A percentile compares a stretch with the other conserved stretches of the same genome.
Evolutionary conservation across 805 yeast species (phyloP).

Genomic region (Pachysolen tannophilus): DNA sequence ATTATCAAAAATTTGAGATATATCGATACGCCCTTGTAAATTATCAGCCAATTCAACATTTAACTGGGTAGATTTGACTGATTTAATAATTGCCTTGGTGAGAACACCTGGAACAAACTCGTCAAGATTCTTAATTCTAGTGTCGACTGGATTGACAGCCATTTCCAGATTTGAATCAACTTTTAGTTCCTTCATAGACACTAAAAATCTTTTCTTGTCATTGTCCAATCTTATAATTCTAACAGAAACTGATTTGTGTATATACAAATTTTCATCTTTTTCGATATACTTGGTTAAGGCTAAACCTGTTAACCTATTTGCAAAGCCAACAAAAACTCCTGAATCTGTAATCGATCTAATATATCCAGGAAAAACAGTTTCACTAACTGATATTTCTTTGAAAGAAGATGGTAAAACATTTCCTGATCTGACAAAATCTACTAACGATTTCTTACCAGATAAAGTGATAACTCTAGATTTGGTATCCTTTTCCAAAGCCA

Average conservation of each 20-base stretch:
- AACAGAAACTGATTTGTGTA: constrained; percentile 66
- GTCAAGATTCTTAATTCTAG: constrained; percentile 32
- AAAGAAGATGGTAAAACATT: constrained; percentile 48
- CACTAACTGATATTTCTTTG: constrained; percentile 46
- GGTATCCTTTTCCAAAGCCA: constrained; percentile 60
- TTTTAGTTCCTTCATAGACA: constrained; percentile 42
- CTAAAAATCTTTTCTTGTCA: constrained; percentile 60
- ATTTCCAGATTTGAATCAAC: constrained; percentile 16
- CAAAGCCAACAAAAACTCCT: constrained; percentile 82
- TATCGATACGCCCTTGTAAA: constrained; percentile 71
- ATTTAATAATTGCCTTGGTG: constrained; percentile 52
- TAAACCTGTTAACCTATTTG: constrained; percentile 73
- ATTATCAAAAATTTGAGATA: constrained; percentile 56
- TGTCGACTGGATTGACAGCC: constrained; percentile 55
- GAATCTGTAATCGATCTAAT: constrained; percentile 68
- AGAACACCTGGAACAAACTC: constrained; percentile 54
- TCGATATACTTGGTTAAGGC: constrained; percentile 69
- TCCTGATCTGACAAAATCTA: constrained; percentile 48
- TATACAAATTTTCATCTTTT: constrained; percentile 43
- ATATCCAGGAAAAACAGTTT: constrained; percentile 55
- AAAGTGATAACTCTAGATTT: constrained; percentile 54
- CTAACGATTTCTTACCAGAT: constrained; percentile 57
- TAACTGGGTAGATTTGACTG: constrained; percentile 65
- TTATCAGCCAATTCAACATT: constrained; percentile 72
- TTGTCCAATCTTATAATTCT: constrained; percentile 62